A percentile compares a stretch with the other conserved stretches of the same genome.
phyloP scores from a whole-genome alignment of 331 rosid genomes.

The Cydonia oblonga region DNA sequence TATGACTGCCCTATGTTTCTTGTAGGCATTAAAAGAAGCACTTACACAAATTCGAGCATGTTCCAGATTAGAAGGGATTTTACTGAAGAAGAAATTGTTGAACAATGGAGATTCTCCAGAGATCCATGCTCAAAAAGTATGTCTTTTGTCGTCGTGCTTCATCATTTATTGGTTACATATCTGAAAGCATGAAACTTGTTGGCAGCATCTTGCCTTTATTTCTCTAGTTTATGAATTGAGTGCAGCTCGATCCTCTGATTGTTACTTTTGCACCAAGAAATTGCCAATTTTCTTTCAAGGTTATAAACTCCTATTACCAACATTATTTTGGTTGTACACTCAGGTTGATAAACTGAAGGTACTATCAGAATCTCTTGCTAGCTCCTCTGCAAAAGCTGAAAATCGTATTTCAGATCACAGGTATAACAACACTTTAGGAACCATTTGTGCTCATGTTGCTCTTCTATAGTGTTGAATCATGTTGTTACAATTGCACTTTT shows the following conservation, averaged over 20 bases:
- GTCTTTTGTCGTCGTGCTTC: background rate
- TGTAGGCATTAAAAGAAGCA: slow-evolving; percentile 71
- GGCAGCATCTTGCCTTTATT: background rate
- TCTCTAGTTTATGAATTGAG: background rate
- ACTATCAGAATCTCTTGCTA: slow-evolving; percentile 81
- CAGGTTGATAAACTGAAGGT: slow-evolving; percentile 97
- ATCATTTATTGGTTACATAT: too few relatives aligned
- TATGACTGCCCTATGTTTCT: slow-evolving; percentile 16
- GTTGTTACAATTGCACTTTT: background rate
- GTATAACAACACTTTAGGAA: slow-evolving; percentile 20
- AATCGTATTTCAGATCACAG: slow-evolving; percentile 88
- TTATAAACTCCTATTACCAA: background rate
- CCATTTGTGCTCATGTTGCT: background rate
- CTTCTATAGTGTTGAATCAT: background rate
- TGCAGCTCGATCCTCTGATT: background rate
- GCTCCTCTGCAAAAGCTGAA: slow-evolving; percentile 84
- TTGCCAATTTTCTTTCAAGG: background rate
- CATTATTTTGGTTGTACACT: slow-evolving; percentile 8
- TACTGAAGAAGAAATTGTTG: slow-evolving; percentile 56
- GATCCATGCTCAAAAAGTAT: slow-evolving; percentile 84
- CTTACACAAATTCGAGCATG: slow-evolving; percentile 76
- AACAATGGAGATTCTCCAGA: slow-evolving; percentile 76
- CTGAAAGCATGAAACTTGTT: background rate
- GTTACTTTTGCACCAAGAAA: background rate
- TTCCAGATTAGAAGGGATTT: slow-evolving; percentile 76